phyloP scores from a whole-genome alignment of 805 yeast species.

The Metschnikowia aberdeeniae region DNA sequence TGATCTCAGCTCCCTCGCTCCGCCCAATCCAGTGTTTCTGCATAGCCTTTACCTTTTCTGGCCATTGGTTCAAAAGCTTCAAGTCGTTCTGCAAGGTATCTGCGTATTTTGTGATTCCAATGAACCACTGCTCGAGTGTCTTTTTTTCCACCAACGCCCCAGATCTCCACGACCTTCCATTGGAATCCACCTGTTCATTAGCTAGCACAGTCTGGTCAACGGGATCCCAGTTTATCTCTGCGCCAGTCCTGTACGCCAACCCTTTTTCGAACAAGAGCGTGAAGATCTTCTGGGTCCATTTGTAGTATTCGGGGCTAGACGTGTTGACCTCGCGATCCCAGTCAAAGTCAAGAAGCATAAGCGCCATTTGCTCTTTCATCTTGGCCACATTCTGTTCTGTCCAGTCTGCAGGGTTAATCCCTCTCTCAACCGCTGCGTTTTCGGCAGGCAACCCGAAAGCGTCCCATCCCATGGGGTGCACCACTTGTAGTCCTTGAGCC shows the following conservation, averaged over 20 bases:
- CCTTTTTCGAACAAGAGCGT: conserved; percentile 68
- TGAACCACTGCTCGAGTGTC: conserved; percentile 85
- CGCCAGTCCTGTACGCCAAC: conserved; percentile 78
- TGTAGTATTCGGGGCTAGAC: conserved; percentile 81
- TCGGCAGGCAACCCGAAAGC: conserved; percentile 98
- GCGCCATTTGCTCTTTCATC: conserved; percentile 79
- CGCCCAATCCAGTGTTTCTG: conserved; percentile 93
- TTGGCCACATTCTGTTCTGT: conserved; percentile 72
- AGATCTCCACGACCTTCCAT: conserved; percentile 94
- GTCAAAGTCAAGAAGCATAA: conserved; percentile 82
- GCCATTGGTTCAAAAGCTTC: conserved; percentile 68
- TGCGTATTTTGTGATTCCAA: conserved; percentile 84
- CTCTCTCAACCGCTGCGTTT: conserved; percentile 91
- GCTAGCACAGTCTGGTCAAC: conserved; percentile 92
- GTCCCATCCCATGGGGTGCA: conserved; percentile 99
- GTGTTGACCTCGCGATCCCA: conserved; percentile 92
- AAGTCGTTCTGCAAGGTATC: conserved; percentile 63
- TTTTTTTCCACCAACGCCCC: conserved; percentile 91
- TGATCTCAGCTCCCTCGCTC: conserved; percentile 72
- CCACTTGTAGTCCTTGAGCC: conserved; percentile 69
- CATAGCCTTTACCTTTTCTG: conserved; percentile 82
- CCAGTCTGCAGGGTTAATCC: conserved; percentile 78
- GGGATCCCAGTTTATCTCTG: conserved; percentile 98
- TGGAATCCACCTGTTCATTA: conserved; percentile 87
- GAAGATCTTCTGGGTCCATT: conserved; percentile 88